Percentiles rank a stretch among this genome's conserved stretches.
Conservation (phyloP, 768 basidiomycete genomes). For the Macrocybe gigantea region DNA sequence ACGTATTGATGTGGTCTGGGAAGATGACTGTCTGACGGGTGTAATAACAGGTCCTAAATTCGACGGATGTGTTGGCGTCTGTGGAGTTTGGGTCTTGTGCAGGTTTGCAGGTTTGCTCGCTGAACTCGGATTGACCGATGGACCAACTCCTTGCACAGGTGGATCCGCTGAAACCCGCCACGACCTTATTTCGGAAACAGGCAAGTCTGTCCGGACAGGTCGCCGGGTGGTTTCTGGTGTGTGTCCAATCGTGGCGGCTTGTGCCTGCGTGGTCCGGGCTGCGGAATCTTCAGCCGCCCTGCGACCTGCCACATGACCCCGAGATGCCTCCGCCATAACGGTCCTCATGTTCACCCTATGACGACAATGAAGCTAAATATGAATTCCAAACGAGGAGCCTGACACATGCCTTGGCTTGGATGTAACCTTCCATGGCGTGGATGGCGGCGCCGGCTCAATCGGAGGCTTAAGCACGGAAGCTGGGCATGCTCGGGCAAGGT, state of each 20-base stretch:
- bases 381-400: not conserved
- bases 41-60: constrained; percentile 61
- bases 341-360: constrained; percentile 75
- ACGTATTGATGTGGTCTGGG: constrained; percentile 11
- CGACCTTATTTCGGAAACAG: too few relatives aligned
- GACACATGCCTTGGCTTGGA: constrained; percentile 25
- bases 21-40: constrained; percentile 43
- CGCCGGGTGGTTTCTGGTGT: not conserved
- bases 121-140: not conserved
- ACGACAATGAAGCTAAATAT: constrained; percentile 8
- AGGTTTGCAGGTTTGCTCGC: too few relatives aligned
- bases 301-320: too few relatives aligned
- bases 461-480: constrained; percentile 16
- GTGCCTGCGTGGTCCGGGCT: not conserved
- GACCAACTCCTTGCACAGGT: not conserved
- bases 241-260: not conserved
- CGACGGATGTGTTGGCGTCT: constrained; percentile 19
- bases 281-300: not conserved
- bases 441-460: not conserved
- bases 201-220: not conserved
- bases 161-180: too few relatives aligned
- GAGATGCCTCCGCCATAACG: constrained; percentile 72
- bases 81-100: constrained; percentile 1
- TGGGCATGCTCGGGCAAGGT: constrained; percentile 11
- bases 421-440: constrained; percentile 36